Evolutionary conservation across 495 filamentous ascomycete species (phyloP), one percentile per base, ranked within the genome.

Genomic region (Hypoxylon subgilvum): DNA sequence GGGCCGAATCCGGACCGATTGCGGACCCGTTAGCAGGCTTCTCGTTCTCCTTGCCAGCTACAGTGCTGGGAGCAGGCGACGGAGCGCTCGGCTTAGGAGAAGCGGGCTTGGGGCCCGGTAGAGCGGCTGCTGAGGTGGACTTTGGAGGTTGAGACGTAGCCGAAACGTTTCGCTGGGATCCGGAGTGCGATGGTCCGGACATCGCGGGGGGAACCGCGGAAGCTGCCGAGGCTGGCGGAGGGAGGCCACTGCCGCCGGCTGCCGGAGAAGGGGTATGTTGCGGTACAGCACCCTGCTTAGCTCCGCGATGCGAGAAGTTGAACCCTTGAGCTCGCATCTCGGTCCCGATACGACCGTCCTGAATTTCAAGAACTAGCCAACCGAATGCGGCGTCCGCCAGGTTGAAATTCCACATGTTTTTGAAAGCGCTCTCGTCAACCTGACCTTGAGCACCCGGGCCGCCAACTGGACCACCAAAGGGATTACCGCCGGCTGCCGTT

Each of bases 341-440:
- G 0, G 94, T 97, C 8, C 91, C 94, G 63, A 99, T 99, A 34
- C 95, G 82, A 17, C 94, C 94, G 66, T 86, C 86, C 67, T 97
- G 92, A 36, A 99, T 84, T 64, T 99, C 94, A 52, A 99, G 76
- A 12, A 97, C 92, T 43, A 99, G 79, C 80, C 88, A 97, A 38
- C 94, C 94, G 70, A 96, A 99, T 9, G 94, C 95, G 28, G 94
- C 94, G 76, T 99, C 94, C 16, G 94, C 94, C 42, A 99, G 75
- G 71, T 99, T 99, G 77, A 99, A 99, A 75, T 99, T 99, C 94
- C 94, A 99, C 95, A 97, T 97, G 66, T 99, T 99, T 80, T 99
- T 99, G 80, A 99, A 99, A 0, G 94, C 94, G 60, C 92, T 96
- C 76, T 99, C 94, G 66, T 99, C 94, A 14, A 99, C 91, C 64